phyloP scores from a whole-genome alignment of 805 yeast genomes.

The Candida mattraensis region DNA sequence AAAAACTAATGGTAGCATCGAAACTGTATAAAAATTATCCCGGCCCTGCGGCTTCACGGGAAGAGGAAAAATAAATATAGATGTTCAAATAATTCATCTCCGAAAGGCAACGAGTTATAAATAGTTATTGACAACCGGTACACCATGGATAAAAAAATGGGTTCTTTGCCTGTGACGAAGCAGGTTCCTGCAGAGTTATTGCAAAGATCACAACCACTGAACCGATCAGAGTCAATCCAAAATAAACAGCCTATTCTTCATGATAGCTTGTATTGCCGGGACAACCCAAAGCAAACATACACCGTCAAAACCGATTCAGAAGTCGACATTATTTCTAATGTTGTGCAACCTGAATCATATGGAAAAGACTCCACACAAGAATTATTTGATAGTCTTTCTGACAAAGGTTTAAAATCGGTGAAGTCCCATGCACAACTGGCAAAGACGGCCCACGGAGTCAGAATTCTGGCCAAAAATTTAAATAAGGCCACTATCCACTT shows the following conservation, averaged over 20 bases:
- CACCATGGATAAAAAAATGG: too few relatives aligned
- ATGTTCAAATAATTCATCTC: too few relatives aligned
- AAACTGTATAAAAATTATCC: too few relatives aligned
- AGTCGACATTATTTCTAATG: slow-evolving; percentile 8
- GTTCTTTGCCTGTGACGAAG: too few relatives aligned
- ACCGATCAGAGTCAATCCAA: slow-evolving; percentile 20
- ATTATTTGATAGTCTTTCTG: slow-evolving; percentile 22
- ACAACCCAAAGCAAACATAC: slow-evolving; percentile 23
- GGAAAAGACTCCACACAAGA: slow-evolving; percentile 17
- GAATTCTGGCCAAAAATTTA: slow-evolving; percentile 70
- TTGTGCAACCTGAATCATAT: slow-evolving; percentile 3
- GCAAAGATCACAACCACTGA: slow-evolving; percentile 4
- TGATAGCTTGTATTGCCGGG: slow-evolving; percentile 27
- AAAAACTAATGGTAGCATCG: too few relatives aligned
- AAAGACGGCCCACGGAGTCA: slow-evolving; percentile 78
- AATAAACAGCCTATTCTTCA: slow-evolving; percentile 32
- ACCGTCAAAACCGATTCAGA: slow-evolving; percentile 23
- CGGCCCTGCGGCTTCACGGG: too few relatives aligned
- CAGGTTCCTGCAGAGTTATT: too few relatives aligned
- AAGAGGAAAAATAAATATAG: too few relatives aligned
- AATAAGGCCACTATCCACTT: slow-evolving; percentile 70
- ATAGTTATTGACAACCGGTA: too few relatives aligned
- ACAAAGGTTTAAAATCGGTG: slow-evolving; percentile 51
- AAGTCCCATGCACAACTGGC: slow-evolving; percentile 74
- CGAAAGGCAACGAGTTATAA: too few relatives aligned